Percentiles rank a stretch among this genome's conserved stretches.
Conservation (phyloP, 2,329 filamentous ascomycete genomes). For the Cladobotryum protrusum region DNA sequence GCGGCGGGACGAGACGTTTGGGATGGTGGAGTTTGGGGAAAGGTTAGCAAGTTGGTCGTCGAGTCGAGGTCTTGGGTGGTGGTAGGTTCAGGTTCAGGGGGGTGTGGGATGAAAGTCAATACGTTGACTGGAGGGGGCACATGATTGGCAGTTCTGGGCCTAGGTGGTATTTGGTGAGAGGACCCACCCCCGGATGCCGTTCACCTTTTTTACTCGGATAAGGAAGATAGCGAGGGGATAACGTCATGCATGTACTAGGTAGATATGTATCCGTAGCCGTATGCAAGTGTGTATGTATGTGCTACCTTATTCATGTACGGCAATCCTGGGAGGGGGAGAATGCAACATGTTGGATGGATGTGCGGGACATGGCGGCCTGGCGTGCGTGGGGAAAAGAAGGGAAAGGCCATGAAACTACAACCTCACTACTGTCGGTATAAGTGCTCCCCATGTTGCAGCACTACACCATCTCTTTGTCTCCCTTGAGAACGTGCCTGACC, state of each 20-base stretch:
- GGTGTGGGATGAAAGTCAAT: constrained; percentile 17
- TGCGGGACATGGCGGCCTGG: background rate
- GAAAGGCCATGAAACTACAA: background rate
- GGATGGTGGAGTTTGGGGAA: constrained; percentile 19
- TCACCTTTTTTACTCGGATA: constrained; percentile 8
- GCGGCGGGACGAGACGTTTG: constrained; percentile 24
- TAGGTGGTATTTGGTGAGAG: background rate
- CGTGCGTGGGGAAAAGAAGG: background rate
- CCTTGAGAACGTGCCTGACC: constrained; percentile 2
- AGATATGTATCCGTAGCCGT: background rate
- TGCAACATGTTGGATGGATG: background rate
- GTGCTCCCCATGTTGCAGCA: background rate
- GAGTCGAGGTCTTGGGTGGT: background rate
- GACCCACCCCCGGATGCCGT: constrained; percentile 6
- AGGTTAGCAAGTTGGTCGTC: background rate
- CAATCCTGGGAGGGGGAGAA: background rate
- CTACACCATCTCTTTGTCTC: background rate
- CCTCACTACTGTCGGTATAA: too few species aligned
- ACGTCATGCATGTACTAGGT: constrained; percentile 3
- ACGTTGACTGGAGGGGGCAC: constrained; percentile 20
- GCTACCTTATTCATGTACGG: background rate
- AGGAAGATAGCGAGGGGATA: constrained; percentile 1
- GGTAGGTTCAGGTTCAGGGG: constrained; percentile 4
- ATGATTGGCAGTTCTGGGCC: constrained; percentile 26
- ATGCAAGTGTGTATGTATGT: background rate